Conservation (phyloP, 2,329 filamentous ascomycete genomes). For the Trichoderma atroviride region DNA sequence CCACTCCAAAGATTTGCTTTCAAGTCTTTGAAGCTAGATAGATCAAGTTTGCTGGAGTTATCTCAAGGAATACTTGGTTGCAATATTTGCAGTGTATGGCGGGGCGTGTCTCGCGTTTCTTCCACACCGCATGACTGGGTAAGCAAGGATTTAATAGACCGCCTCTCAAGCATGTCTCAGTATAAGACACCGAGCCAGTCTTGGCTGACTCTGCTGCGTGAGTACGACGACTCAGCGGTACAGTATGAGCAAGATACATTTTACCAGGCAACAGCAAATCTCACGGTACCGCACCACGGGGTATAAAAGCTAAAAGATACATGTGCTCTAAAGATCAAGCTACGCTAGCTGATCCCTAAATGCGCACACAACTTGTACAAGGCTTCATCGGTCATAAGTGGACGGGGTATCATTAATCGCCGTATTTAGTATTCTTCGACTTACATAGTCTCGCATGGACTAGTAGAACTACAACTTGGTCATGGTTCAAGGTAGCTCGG, state of each 20-base stretch:
- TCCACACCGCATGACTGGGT: neutral
- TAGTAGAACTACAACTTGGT: too few species aligned
- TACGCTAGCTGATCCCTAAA: neutral
- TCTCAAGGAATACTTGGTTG: too few species aligned
- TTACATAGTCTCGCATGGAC: neutral
- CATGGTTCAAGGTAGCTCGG: neutral
- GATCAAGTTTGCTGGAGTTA: too few species aligned
- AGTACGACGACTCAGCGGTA: neutral
- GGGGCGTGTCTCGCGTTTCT: too few species aligned
- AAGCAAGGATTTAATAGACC: neutral
- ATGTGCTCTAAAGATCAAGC: neutral
- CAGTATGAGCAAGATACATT: neutral
- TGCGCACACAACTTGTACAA: neutral
- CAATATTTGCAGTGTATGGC: too few species aligned
- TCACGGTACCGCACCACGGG: too few species aligned
- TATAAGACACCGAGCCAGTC: neutral
- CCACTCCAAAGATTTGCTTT: too few species aligned
- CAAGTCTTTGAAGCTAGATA: too few species aligned
- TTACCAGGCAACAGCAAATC: neutral
- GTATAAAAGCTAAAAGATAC: neutral
- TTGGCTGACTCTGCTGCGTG: neutral
- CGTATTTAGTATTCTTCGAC: neutral
- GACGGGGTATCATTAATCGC: neutral
- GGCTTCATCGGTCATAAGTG: neutral
- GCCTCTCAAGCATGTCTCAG: slow-evolving; percentile 5